Evolutionary conservation across 139 green algal genomes (phyloP).

Genomic region (Nannochloris sp.): DNA sequence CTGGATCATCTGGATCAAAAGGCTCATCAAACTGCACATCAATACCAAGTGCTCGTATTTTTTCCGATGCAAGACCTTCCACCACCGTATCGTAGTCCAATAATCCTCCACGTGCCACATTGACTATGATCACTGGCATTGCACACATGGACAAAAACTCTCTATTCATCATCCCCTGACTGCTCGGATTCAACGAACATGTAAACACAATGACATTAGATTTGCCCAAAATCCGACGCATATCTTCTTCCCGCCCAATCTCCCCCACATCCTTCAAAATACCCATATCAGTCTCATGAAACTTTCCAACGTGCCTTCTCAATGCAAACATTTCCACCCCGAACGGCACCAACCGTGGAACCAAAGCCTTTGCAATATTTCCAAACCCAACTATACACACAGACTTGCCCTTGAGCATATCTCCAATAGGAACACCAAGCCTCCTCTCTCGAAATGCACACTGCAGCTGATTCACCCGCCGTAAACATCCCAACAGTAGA

Average conservation of each 20-base stretch:
- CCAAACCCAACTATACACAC: conserved; percentile 42
- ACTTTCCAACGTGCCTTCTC: background rate
- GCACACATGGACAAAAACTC: conserved; percentile 37
- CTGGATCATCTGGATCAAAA: conserved; percentile 27
- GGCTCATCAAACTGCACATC: conserved; percentile 58
- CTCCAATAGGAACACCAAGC: conserved; percentile 33
- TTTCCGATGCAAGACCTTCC: conserved; percentile 27
- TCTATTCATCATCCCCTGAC: conserved; percentile 32
- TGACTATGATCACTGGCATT: conserved; percentile 43
- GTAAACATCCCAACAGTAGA: conserved; percentile 42
- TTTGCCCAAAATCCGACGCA: background rate
- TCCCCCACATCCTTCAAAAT: background rate
- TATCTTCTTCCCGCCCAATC: no score
- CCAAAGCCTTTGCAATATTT: conserved; percentile 44
- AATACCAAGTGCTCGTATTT: conserved; percentile 40
- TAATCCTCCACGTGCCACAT: conserved; percentile 51
- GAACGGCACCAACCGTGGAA: conserved; percentile 33
- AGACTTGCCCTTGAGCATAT: conserved; percentile 29
- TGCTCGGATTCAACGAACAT: conserved; percentile 30
- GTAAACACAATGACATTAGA: conserved; percentile 40
- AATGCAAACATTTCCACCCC: conserved; percentile 4
- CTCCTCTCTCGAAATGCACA: conserved; percentile 13
- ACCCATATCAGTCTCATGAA: background rate
- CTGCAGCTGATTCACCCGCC: conserved; percentile 32
- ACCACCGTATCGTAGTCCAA: conserved; percentile 42